These are phyloP conservation scores for Amoeboaphelidium protococcarum DNA, from an alignment of 371 early-diverging fungal genomes.

Conservation along the genomic window DNA sequence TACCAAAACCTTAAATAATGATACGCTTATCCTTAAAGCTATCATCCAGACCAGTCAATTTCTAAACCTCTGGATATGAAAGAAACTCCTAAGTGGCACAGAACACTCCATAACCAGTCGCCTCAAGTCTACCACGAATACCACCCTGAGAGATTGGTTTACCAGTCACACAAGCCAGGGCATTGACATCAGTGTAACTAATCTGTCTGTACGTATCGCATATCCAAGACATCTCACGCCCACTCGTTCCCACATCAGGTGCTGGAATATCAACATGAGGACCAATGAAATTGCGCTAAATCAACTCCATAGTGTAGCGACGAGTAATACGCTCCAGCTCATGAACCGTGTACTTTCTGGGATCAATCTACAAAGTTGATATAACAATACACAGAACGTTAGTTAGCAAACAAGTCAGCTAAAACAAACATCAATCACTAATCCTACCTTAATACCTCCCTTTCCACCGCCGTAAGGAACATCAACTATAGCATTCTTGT, in stretches of 20 bases:
- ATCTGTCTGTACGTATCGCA: conserved; percentile 72
- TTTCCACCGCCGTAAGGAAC: conserved; percentile 68
- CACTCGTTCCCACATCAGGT: conserved; percentile 62
- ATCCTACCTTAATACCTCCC: too few relatives aligned
- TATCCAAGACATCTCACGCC: conserved; percentile 76
- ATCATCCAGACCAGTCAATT: conserved; percentile 33
- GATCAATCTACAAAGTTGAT: conserved; percentile 50
- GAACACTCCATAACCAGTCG: conserved; percentile 49
- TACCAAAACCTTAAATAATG: conserved; percentile 67
- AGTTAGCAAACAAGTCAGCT: too few relatives aligned
- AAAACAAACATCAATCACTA: too few relatives aligned
- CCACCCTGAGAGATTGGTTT: conserved; percentile 65
- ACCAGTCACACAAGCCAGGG: conserved; percentile 63
- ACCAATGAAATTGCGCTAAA: conserved; percentile 70
- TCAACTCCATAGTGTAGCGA: conserved; percentile 62
- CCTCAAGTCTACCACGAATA: conserved; percentile 67
- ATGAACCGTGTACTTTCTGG: conserved; percentile 38
- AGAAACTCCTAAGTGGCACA: conserved; percentile 52
- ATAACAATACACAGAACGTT: too few relatives aligned
- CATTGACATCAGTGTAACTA: conserved; percentile 50
- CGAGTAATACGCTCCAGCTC: conserved; percentile 67
- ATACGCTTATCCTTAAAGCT: conserved; percentile 33
- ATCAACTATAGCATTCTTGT: conserved; percentile 73
- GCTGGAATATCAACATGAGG: conserved; percentile 69
- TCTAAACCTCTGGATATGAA: conserved; percentile 44